These are phyloP conservation scores for Neonectria faginata DNA, from an alignment of 2,329 filamentous ascomycete species.

Conservation along the genomic window DNA sequence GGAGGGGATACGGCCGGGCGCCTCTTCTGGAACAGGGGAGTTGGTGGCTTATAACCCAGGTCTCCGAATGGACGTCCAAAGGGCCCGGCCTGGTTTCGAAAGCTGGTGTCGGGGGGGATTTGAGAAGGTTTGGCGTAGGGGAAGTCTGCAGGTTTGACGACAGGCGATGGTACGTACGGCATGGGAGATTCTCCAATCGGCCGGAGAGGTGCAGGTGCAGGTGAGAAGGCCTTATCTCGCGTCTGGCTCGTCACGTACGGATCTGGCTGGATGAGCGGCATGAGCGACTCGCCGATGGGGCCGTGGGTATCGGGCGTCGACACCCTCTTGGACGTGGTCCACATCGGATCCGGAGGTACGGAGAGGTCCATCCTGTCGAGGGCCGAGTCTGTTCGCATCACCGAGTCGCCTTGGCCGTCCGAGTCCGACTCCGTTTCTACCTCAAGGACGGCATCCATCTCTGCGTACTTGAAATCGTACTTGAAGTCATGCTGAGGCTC, in stretches of 20 bases:
- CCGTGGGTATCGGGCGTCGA: constrained; percentile 43
- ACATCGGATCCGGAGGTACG: constrained; percentile 55
- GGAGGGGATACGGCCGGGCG: constrained; percentile 75
- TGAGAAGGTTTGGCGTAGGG: constrained; percentile 47
- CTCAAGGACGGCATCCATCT: constrained; percentile 39
- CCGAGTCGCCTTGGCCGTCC: constrained; percentile 36
- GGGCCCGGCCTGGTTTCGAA: constrained; percentile 52
- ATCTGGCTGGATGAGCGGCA: constrained; percentile 41
- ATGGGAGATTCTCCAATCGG: constrained; percentile 43
- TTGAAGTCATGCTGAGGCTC: constrained; percentile 34
- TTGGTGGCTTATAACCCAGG: constrained; percentile 50
- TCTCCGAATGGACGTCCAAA: constrained; percentile 60
- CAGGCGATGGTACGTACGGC: constrained; percentile 41
- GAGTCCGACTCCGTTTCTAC: constrained; percentile 35
- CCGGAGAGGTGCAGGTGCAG: constrained; percentile 35
- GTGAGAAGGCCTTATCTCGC: constrained; percentile 36
- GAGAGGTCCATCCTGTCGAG: constrained; percentile 57
- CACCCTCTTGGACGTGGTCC: constrained; percentile 54
- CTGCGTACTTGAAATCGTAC: constrained; percentile 33
- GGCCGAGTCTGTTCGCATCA: constrained; percentile 55
- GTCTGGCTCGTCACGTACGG: constrained; percentile 37
- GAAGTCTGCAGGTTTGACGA: constrained; percentile 36
- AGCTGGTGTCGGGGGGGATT: constrained; percentile 56
- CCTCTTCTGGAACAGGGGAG: constrained; percentile 56
- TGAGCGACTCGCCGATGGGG: constrained; percentile 44